Conservation (phyloP, 805 yeast genomes). For the Tetrapisispora pingtungensis region DNA sequence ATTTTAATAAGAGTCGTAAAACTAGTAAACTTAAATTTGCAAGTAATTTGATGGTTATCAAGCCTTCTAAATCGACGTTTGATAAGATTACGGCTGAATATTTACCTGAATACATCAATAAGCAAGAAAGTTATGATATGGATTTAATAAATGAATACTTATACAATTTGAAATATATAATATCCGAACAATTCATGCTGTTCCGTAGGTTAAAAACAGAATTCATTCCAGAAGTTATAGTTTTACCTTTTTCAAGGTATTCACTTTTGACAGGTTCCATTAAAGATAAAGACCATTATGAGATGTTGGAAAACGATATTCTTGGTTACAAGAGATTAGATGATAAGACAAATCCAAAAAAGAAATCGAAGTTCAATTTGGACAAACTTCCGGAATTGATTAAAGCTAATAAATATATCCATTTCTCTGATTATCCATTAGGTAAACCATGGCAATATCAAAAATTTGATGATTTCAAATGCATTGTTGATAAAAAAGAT, state of each 20-base stretch:
- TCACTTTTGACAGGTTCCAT: slow-evolving; percentile 25
- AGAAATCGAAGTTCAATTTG: not conserved
- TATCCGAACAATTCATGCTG: slow-evolving; percentile 21
- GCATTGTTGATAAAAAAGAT: slow-evolving; percentile 9
- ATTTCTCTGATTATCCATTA: slow-evolving; percentile 57
- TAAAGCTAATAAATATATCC: slow-evolving; percentile 37
- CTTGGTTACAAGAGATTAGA: slow-evolving; percentile 21
- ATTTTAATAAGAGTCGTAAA: slow-evolving; percentile 9
- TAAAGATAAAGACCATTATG: slow-evolving; percentile 15
- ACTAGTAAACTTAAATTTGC: slow-evolving; percentile 25
- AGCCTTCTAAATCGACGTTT: slow-evolving; percentile 33
- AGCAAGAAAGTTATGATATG: slow-evolving; percentile 21
- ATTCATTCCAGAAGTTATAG: slow-evolving; percentile 20
- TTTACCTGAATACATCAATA: slow-evolving; percentile 14
- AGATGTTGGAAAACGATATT: slow-evolving; percentile 19
- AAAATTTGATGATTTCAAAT: slow-evolving; percentile 14
- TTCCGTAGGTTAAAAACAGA: slow-evolving; percentile 19
- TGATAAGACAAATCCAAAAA: slow-evolving; percentile 1
- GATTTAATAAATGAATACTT: slow-evolving; percentile 24
- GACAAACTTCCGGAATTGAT: slow-evolving; percentile 1
- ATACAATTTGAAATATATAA: slow-evolving; percentile 19
- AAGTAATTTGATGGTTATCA: slow-evolving; percentile 50
- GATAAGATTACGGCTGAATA: slow-evolving; percentile 13
- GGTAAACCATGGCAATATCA: slow-evolving; percentile 50
- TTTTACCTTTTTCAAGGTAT: slow-evolving; percentile 26